Base-by-base conservation (phyloP, 352 stramenopile species). In the Detonula confervacea region DNA sequence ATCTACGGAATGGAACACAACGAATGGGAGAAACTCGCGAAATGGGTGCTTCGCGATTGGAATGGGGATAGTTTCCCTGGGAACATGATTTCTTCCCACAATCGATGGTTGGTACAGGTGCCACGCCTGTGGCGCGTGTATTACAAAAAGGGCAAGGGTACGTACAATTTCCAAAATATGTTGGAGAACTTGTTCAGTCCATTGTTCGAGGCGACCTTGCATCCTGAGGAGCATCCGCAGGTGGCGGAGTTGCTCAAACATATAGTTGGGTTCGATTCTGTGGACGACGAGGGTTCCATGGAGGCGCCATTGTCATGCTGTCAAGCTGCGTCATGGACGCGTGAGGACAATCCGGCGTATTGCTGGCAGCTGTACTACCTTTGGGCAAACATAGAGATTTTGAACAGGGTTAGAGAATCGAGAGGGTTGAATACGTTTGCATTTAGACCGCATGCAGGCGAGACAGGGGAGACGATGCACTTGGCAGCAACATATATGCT, bases 71-170 rank as follows among this genome's bases (percentile, higher is more conserved):
- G 83, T 46, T 86, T 86, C 68, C 83, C 85, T 16, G 84, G 84
- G 6, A 85, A 85, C 18, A 82, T 94, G 63, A 46, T 99, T 56
- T 98, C 95, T 73, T 95, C 94, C 4, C 91, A 96, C 22, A 98
- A 99, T 84, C 96, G 97, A 25, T 99, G 97, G 97, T 93, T 99
- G 83, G 94, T 99, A 49, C 97, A 99, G 87, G 97, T 95, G 33
- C 96, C 97, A 30, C 92, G 97, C 14, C 87, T 99, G 25, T 99
- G 98, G 90, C 95, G 97, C 54, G 91, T 99, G 47, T 99, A 98
- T 91, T 97, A 97, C 77, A 95, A 95, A 72, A 92, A 91, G 46
- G 80, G 80, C 22, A 60, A 66, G 55, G 64, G 79, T 0, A 37
- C 70, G 11, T 27, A 61, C 49, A 96, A 95, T 57, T 99, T 99